Base-by-base conservation (phyloP, 768 basidiomycete genomes). In the Xerocomellus amylosporus region DNA sequence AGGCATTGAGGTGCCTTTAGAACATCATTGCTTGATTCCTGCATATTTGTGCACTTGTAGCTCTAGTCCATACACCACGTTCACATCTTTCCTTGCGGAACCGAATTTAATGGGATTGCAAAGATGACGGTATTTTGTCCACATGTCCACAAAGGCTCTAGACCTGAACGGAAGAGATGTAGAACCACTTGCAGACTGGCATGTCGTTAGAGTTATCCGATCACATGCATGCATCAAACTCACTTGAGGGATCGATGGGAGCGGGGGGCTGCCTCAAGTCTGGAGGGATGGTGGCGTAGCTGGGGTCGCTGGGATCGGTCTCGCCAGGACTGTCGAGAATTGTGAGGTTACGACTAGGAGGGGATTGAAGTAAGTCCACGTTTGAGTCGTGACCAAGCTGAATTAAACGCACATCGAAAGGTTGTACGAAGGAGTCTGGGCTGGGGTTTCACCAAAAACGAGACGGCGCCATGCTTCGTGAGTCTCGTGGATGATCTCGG, bases 401-500 rank as follows among this genome's bases (percentile, higher is more conserved):
- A 46, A 17, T 28, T 8, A 17, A 17, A 77, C 91, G 51, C 64
- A 97, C 96, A 94, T 93, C 58, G 90, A 86, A 54, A 98, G 67
- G 53, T 93, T 88, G 71, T 88, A 87, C 42, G 74, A 70, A 43
- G 82, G 58, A 17, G 86, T 88, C 76, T 86, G 88, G 58, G 87
- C 84, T 39, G 86, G 83, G 58, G 73, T 77, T 60, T 97, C 90
- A 58, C 94, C 93, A 49, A 75, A 76, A 71, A 94, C 80, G 64
- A 99, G 83, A 67, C 90, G 90, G 67, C 93, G 91, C 97, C 97
- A 99, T 36, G 97, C 90, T 73, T 98, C 97, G 71, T 98, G 88
- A 75, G 92, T 95, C 73, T 99, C 97, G 74, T 97, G 95, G 69
- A 99, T 90, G 77, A 98, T 97, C 76, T 98, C 96, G 50, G 90